Percentiles rank a stretch among this genome's conserved stretches.
Evolutionary conservation across 345 rosid genomes (phyloP).

Genomic region (Salix purpurea): DNA sequence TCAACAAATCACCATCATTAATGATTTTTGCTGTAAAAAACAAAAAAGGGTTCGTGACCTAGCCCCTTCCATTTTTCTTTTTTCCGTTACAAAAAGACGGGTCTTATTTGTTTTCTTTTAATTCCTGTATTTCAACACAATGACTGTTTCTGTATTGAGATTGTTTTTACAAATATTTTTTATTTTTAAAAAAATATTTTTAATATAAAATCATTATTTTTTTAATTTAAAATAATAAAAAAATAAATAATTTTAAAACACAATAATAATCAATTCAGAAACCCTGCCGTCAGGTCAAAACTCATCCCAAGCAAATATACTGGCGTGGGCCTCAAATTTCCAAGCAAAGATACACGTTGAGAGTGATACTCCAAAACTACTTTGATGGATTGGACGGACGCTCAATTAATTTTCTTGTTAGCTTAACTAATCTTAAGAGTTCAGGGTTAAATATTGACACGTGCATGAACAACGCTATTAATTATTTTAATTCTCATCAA

Average conservation of each 20-base stretch:
- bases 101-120: too few relatives aligned
- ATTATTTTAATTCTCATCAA: not conserved
- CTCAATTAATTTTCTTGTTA: not conserved
- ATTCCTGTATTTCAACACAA: too few relatives aligned
- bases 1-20: conserved; percentile 12
- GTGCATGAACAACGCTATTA: not conserved
- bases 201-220: too few relatives aligned
- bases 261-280: not conserved
- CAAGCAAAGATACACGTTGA: not conserved
- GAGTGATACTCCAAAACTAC: not conserved
- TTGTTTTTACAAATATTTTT: too few relatives aligned
- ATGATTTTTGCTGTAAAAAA: not conserved
- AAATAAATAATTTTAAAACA: too few relatives aligned
- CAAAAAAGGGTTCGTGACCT: not conserved
- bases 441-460: not conserved
- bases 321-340: conserved; percentile 8
- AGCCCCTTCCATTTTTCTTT: not conserved
- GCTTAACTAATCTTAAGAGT: not conserved
- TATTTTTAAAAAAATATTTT: too few relatives aligned
- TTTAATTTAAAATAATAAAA: too few relatives aligned
- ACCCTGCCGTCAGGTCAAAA: conserved; percentile 18
- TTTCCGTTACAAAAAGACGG: not conserved
- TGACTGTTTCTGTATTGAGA: too few relatives aligned
- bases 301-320: not conserved
- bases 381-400: not conserved